phyloP scores from a whole-genome alignment of 2,329 filamentous ascomycete genomes.

The Colletotrichum sidae region DNA sequence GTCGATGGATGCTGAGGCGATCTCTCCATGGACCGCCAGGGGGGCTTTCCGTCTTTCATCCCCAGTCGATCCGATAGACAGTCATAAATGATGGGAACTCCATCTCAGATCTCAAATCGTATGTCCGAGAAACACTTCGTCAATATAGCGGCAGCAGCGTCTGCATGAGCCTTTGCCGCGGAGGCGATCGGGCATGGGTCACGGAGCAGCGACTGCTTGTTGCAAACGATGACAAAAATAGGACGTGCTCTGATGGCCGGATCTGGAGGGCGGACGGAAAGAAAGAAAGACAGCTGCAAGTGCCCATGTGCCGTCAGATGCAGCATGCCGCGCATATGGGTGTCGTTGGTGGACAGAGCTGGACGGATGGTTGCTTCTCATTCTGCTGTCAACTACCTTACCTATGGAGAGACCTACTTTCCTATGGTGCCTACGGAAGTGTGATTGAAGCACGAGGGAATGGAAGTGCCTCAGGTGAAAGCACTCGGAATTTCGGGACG shows the following conservation, averaged over 20 bases:
- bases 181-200: conserved; percentile 4
- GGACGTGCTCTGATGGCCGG: background rate
- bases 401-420: too few relatives aligned
- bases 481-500: background rate
- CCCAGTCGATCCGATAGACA: too few relatives aligned
- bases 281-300: background rate
- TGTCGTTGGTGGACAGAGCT: background rate
- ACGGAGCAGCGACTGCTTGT: conserved; percentile 10
- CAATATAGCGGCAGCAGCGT: background rate
- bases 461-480: background rate
- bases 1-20: too few relatives aligned
- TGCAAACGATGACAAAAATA: conserved; percentile 23
- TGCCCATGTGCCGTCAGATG: background rate
- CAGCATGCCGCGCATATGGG: background rate
- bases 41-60: too few relatives aligned
- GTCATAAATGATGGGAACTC: too few relatives aligned
- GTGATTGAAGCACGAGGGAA: too few relatives aligned
- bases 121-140: conserved; percentile 11
- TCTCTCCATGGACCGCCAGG: too few relatives aligned
- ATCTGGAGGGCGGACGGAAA: background rate
- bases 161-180: conserved; percentile 4
- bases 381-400: too few relatives aligned
- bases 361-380: background rate
- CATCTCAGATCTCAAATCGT: too few relatives aligned
- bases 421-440: too few relatives aligned